A percentile compares a stretch with the other conserved stretches of the same genome.
These are phyloP conservation scores for Boletus semigastroideus DNA, from an alignment of 1,284 basidiomycete genomes.

Conservation along the genomic window DNA sequence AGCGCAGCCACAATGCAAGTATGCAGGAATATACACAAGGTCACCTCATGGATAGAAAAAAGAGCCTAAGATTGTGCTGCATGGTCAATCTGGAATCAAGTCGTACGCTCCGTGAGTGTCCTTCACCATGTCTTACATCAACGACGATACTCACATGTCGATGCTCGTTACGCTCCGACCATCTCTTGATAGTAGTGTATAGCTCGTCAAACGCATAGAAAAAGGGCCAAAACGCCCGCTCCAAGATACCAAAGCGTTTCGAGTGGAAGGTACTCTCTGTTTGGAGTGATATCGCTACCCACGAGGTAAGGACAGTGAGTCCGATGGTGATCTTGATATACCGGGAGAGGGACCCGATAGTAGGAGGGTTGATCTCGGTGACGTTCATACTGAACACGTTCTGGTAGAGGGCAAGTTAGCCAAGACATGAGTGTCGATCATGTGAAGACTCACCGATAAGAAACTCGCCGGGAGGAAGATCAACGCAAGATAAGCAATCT, in stretches of 20 bases:
- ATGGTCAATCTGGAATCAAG: background rate
- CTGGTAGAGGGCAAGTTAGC: slow-evolving; percentile 12
- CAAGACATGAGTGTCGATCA: background rate
- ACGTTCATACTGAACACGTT: slow-evolving; percentile 42
- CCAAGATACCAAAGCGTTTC: background rate
- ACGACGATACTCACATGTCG: slow-evolving; percentile 11
- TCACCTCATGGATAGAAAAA: background rate
- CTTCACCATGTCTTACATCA: background rate
- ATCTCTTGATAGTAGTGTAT: background rate
- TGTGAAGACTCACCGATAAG: slow-evolving; percentile 37
- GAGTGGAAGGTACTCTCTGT: slow-evolving; percentile 26
- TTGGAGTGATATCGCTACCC: slow-evolving; percentile 40
- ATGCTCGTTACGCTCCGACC: background rate
- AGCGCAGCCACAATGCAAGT: too few species aligned
- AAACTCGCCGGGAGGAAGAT: slow-evolving; percentile 32
- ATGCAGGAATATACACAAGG: too few species aligned
- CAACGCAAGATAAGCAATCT: slow-evolving; percentile 36
- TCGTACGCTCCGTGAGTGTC: background rate
- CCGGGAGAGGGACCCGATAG: slow-evolving; percentile 34
- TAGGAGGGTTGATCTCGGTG: slow-evolving; percentile 33
- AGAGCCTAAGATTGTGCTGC: background rate
- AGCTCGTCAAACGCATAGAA: slow-evolving; percentile 6
- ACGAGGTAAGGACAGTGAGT: slow-evolving; percentile 50
- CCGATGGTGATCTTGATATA: slow-evolving; percentile 45
- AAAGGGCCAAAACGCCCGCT: slow-evolving; percentile 21